These are phyloP conservation scores for Asterochloris sp. DNA, from an alignment of 139 green algal species.

Conservation along the genomic window DNA sequence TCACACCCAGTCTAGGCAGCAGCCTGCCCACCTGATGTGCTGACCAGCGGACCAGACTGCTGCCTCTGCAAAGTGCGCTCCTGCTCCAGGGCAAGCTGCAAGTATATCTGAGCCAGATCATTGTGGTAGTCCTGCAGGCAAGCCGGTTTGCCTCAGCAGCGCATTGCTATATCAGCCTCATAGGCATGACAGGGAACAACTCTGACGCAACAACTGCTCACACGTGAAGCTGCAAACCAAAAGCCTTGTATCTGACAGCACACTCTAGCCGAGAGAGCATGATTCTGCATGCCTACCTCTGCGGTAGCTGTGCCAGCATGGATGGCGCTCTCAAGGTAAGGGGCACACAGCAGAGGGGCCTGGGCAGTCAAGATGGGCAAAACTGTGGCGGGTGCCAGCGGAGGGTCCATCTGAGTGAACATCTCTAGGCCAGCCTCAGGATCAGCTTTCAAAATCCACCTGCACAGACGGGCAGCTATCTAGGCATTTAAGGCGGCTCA, in stretches of 20 bases:
- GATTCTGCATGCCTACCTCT: neutral
- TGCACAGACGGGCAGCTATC: neutral
- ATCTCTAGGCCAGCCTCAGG: constrained; percentile 78
- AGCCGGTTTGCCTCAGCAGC: neutral
- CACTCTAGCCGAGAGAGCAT: neutral
- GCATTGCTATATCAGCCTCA: neutral
- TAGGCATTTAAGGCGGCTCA: too few relatives aligned
- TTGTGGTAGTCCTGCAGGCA: constrained; percentile 54
- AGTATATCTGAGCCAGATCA: constrained; percentile 75
- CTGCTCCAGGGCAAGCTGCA: constrained; percentile 45
- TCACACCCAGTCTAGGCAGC: too few relatives aligned
- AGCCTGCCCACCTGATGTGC: too few relatives aligned
- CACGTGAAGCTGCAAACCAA: neutral
- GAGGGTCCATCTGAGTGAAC: constrained; percentile 58
- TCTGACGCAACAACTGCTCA: neutral
- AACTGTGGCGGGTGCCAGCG: constrained; percentile 49
- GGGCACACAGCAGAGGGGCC: constrained; percentile 29
- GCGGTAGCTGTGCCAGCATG: constrained; percentile 38
- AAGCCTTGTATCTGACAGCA: neutral
- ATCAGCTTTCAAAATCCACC: constrained; percentile 77
- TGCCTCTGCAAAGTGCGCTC: constrained; percentile 2
- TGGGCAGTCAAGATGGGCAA: constrained; percentile 56
- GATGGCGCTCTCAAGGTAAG: constrained; percentile 76
- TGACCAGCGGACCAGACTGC: neutral
- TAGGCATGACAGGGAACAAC: neutral